A percentile compares a stretch with the other conserved stretches of the same genome.
Evolutionary conservation across 2,329 filamentous ascomycete genomes (phyloP).

Genomic region (Trichoderma lentiforme): DNA sequence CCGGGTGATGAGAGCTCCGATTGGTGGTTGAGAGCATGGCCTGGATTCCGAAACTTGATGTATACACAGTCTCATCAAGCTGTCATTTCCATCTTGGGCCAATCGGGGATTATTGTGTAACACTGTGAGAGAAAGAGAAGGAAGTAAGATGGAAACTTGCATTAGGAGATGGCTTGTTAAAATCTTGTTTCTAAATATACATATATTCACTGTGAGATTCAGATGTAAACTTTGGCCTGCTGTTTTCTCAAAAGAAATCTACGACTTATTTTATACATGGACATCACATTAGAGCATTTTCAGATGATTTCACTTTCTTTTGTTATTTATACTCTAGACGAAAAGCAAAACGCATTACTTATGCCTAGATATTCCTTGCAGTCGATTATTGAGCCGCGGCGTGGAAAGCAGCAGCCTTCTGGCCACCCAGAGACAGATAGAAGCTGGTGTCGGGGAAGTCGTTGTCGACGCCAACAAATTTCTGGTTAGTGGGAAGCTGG

Average conservation of each 20-base stretch:
- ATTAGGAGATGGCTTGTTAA: background rate
- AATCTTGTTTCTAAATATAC: background rate
- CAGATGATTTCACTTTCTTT: background rate
- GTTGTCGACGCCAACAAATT: constrained; percentile 15
- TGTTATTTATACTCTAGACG: background rate
- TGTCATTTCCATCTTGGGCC: background rate
- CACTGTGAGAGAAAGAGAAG: background rate
- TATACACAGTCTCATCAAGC: background rate
- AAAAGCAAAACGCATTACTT: background rate
- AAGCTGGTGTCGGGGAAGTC: constrained; percentile 7
- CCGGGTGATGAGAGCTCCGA: background rate
- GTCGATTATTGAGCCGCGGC: background rate
- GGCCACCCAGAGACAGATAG: background rate
- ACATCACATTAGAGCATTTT: background rate
- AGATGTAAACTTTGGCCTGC: background rate
- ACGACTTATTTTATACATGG: background rate
- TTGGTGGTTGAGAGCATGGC: background rate
- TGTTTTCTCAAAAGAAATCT: background rate
- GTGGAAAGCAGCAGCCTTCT: constrained; percentile 14
- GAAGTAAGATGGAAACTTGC: background rate
- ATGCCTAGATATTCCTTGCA: background rate
- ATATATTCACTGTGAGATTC: background rate
- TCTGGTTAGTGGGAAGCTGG: constrained; percentile 12
- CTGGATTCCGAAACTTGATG: background rate
- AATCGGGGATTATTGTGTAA: background rate